These are phyloP conservation scores for Penicillium lagena DNA, from an alignment of 495 filamentous ascomycete species.

Conservation along the genomic window DNA sequence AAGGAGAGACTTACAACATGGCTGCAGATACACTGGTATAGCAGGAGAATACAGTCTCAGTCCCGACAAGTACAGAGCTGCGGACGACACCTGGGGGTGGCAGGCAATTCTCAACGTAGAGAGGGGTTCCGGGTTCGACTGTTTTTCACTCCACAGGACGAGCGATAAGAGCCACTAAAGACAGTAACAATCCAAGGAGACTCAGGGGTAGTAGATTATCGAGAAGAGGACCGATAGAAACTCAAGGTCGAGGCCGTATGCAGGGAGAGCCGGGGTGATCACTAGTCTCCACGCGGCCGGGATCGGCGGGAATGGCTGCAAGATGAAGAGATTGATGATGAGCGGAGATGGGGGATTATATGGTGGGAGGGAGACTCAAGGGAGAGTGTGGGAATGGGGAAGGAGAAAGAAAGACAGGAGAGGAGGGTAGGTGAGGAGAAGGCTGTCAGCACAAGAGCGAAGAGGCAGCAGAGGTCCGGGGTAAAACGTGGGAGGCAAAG, in stretches of 20 bases:
- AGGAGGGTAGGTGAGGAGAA: neutral
- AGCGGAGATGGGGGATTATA: neutral
- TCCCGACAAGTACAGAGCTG: neutral
- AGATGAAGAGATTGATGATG: neutral
- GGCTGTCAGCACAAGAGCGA: neutral
- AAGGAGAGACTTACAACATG: slow-evolving; percentile 32
- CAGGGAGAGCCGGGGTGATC: too few relatives aligned
- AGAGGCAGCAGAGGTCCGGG: neutral
- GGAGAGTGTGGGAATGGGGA: neutral
- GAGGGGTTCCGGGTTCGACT: neutral
- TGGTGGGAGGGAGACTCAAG: neutral
- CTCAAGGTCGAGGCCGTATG: too few relatives aligned
- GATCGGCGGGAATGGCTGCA: neutral
- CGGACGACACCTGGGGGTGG: neutral
- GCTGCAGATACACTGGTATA: slow-evolving; percentile 2
- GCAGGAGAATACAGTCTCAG: neutral
- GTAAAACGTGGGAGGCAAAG: neutral
- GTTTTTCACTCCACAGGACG: neutral
- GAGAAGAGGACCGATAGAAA: too few relatives aligned
- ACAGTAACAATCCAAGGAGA: neutral
- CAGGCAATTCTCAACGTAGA: neutral
- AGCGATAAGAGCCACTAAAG: too few relatives aligned
- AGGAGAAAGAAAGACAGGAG: neutral
- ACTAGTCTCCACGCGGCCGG: neutral
- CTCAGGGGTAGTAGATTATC: neutral